Conservation (phyloP, 2,329 filamentous ascomycete genomes). For the Colletotrichum sp. region DNA sequence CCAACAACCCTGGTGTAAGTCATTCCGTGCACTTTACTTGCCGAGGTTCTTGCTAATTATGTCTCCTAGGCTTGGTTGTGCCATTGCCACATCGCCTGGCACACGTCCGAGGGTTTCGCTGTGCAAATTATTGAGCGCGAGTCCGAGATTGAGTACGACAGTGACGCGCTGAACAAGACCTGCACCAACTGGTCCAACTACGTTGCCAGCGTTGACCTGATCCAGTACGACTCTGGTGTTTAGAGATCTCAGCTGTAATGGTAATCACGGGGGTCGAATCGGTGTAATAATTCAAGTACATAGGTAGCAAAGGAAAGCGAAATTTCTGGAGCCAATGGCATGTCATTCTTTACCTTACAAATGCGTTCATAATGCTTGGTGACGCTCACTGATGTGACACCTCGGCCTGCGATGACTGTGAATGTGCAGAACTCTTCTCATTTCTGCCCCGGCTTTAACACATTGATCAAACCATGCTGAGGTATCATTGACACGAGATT, state of each 20-base stretch:
- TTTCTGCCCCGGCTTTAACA: not conserved
- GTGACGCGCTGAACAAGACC: slow-evolving; percentile 4
- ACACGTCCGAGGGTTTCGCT: slow-evolving; percentile 32
- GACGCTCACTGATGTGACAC: not conserved
- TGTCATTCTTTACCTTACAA: not conserved
- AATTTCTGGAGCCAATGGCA: not conserved
- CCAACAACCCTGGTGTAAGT: slow-evolving; percentile 49
- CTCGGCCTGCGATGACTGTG: not conserved
- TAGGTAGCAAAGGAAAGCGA: not conserved
- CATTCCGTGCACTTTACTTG: not conserved
- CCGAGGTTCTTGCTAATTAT: not conserved
- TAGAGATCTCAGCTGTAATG: not conserved
- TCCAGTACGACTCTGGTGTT: not conserved
- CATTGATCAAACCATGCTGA: not conserved
- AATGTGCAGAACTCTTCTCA: not conserved
- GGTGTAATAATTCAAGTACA: not conserved
- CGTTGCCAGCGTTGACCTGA: not conserved
- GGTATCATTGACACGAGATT: not conserved
- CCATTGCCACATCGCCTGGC: slow-evolving; percentile 57
- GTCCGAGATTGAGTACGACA: slow-evolving; percentile 22
- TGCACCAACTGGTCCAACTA: slow-evolving; percentile 21
- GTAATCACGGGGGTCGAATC: not conserved
- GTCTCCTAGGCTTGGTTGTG: slow-evolving; percentile 42
- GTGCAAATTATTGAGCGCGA: slow-evolving; percentile 28
- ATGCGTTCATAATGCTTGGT: not conserved